These are phyloP conservation scores for Liquidambar formosana DNA, from an alignment of 164 flowering plant species.

Conservation along the genomic window DNA sequence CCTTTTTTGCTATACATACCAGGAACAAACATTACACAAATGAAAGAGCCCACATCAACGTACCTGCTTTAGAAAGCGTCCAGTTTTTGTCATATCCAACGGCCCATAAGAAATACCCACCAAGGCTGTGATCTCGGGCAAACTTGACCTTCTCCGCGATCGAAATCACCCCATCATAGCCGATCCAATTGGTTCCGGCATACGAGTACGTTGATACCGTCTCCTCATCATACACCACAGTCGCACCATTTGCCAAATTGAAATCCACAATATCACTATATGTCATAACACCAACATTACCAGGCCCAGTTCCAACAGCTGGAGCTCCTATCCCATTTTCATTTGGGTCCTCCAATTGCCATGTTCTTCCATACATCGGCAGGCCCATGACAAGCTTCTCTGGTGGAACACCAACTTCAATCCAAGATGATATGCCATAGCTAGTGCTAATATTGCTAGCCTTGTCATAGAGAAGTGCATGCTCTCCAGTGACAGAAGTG, in stretches of 20 bases:
- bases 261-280: conserved; percentile 20
- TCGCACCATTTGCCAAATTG: conserved; percentile 11
- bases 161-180: conserved; percentile 23
- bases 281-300: conserved; percentile 16
- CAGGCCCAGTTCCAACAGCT: conserved; percentile 34
- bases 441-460: too few relatives aligned
- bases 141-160: conserved; percentile 19
- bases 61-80: conserved; percentile 24
- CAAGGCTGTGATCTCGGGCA: conserved; percentile 16
- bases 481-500: conserved; percentile 24
- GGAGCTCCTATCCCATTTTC: conserved; percentile 36
- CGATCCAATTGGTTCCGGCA: conserved; percentile 27
- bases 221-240: too few relatives aligned
- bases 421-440: too few relatives aligned
- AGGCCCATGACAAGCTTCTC: too few relatives aligned
- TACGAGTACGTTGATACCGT: too few relatives aligned
- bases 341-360: conserved; percentile 23
- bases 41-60: too few relatives aligned
- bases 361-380: too few relatives aligned
- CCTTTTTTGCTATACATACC: too few relatives aligned
- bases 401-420: too few relatives aligned
- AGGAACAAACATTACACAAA: too few relatives aligned
- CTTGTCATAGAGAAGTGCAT: too few relatives aligned
- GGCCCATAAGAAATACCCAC: conserved; percentile 37
- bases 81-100: conserved; percentile 21